Base-by-base conservation (phyloP, 768 basidiomycete genomes). In the Russula earlei region DNA sequence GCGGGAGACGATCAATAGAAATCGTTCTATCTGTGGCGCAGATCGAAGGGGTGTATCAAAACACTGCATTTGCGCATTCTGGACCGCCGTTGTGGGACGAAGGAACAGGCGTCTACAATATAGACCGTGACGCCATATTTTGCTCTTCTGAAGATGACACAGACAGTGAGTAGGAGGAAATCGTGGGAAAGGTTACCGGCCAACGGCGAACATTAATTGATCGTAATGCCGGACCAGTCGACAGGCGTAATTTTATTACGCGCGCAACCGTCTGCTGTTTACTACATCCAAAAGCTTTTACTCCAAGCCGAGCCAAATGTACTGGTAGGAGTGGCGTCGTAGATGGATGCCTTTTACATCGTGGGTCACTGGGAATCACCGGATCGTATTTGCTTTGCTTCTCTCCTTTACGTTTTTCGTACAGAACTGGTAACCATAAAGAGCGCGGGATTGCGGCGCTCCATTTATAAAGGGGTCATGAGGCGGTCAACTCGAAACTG, bases 401-500 rank as follows among this genome's bases (percentile, higher is more conserved):
- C 41, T 27, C 38, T 40, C n/a, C 42, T 37, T 55, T 43, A 24
- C 48, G 33, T 27, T 4, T 50, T 44, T 24, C 40, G 25, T 38
- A 37, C 41, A 42, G 36, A 49, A 49, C 29, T 31, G 29, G 29
- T 31, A 31, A 20, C 48, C 10, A 20, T 12, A 11, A 1, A 15
- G 34, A 15, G 34, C 29, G 10, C 10, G 29, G 29, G 34, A 33
- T 14, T 4, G 34, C 34, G 34, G 29, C 56, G 45, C 56, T 49
- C 47, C 40, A 37, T 11, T 22, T 46, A 49, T 33, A n/a, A 12
- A 9, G 34, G 42, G 41, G 52, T 64, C 62, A 66, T 41, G 59
- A 1, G 36, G 25, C 54, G 60, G 70, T 54, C 59, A 75, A 66
- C 70, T 91, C 87, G 69, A 91, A 93, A 67, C 84, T 91, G 38